Evolutionary conservation across 805 yeast species (phyloP).

Genomic region (Starmerella bombicola): DNA sequence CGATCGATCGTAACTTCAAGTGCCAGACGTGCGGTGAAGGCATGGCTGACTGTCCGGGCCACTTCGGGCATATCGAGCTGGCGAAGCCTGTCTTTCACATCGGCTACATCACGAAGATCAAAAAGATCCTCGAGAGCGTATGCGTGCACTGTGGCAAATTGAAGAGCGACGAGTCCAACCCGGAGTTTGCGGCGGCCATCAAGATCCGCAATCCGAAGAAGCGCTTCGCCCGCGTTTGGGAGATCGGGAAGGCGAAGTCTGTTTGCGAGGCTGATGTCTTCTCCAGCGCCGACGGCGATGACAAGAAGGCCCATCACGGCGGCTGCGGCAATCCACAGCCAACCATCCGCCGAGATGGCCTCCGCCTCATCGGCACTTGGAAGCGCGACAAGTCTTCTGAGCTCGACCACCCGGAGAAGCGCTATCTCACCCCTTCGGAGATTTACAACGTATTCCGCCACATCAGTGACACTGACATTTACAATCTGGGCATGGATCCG

Average conservation of each 20-base stretch:
- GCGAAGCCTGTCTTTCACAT: slow-evolving; percentile 98
- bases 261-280: slow-evolving; percentile 74
- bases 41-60: slow-evolving; percentile 99
- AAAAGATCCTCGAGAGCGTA: slow-evolving; percentile 89
- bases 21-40: slow-evolving; percentile 99
- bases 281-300: slow-evolving; percentile 42
- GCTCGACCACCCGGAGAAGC: slow-evolving; percentile 80
- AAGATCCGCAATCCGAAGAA: slow-evolving; percentile 87
- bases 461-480: slow-evolving; percentile 73
- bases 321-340: slow-evolving; percentile 99
- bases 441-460: slow-evolving; percentile 85
- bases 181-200: slow-evolving; percentile 74
- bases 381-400: slow-evolving; percentile 77
- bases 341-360: slow-evolving; percentile 86
- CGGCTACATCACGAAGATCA: slow-evolving; percentile 80
- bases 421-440: slow-evolving; percentile 77
- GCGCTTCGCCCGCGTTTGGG: slow-evolving; percentile 95
- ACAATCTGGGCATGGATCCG: slow-evolving; percentile 75
- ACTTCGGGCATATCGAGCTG: slow-evolving; percentile 95
- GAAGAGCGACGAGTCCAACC: slow-evolving; percentile 70
- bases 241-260: slow-evolving; percentile 79
- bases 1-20: slow-evolving; percentile 91
- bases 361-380: slow-evolving; percentile 98
- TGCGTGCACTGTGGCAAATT: slow-evolving; percentile 99
- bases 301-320: slow-evolving; percentile 50